Base-by-base conservation (phyloP, 2,329 filamentous ascomycete species). In the Hirsutella thompsonii region DNA sequence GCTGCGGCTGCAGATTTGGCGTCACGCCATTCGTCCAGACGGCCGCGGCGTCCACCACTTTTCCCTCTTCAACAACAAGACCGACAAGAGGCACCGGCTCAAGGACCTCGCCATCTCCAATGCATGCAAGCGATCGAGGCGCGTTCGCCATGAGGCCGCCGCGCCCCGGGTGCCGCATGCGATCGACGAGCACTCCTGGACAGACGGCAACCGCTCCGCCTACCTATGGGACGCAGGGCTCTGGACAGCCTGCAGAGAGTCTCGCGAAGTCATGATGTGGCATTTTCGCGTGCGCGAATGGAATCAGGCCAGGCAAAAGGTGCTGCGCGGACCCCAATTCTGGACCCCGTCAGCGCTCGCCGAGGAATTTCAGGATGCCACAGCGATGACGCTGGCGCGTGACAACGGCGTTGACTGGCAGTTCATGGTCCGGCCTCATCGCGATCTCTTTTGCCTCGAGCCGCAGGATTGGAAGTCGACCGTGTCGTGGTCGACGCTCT, bases 191-290 rank as follows among this genome's bases (percentile, higher is more conserved):
- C 6, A 21, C 16, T 23, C 37, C 18, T 33, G 37, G 37, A 39
- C 37, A 11, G n/a, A 5, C 18, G 44, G 38, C 32, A 44, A 45
- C n/a, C 23, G 20, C 14, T 46, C 45, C 6, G 38, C 45, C 13
- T 46, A 42, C 10, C 30, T 45, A 5, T 36, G 18, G 34, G 45
- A 46, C 20, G 38, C 20, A 20, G 41, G 32, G 5, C 43, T 45
- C 28, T 47, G 45, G 43, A 47, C 20, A 10, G 41, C 38, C 9
- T 43, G 43, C 26, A 5, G 9, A 14, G 41, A 43, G 36, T 43
- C 43, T 5, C 38, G 38, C 3, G 5, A n/a, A 14, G 23, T 45
- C 33, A 45, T 47, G 28, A 32, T 23, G 29, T 29, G 30, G n/a
- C 40, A 29, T 16, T 45, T 40, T 16, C 20, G 33, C 2, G 16